Evolutionary conservation across 768 basidiomycete species (phyloP), one percentile per base, ranked within the genome.

Genomic region (Boletus vinaceobasis): DNA sequence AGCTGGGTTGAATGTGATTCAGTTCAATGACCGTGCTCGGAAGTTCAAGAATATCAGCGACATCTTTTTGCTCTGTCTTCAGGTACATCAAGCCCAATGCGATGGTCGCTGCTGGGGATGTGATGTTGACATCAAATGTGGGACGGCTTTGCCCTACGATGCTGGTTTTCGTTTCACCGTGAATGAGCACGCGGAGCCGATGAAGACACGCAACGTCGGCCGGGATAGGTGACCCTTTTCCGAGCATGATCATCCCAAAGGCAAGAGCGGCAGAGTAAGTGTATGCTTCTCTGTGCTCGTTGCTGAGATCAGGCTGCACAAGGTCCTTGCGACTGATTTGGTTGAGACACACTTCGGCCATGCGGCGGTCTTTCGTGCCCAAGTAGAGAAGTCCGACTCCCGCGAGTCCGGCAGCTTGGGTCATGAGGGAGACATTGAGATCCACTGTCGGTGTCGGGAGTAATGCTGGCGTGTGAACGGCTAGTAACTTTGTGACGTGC

Each of bases 161-260:
- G 32, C 73, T 64, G 10, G 75, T 68, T 44, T 78, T 77, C 7
- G 78, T 73, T 64, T 90, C 84, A 10, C 93, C 90, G 50, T 90
- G 87, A 44, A 96, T 80, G 33, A 93, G 78, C n/a, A 83, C 69
- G 37, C 82, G 84, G 43, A 98, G 71, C 27, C 86, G 83, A 32
- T 80, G 78, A 17, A 95, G 72, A 45, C 90, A 75, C 11, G 78
- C 75, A 53, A 85, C 71, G 60, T 97, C 95, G 1, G 90, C 90
- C 2, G 89, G 88, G 33, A 87, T 85, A 8, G 79, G 77, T 0
- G 83, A 78, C 2, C 97, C 95, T 61, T 86, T 86, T 7, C 92
- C 95, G 15, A 98, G 81, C 88, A 98, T 96, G 71, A 96, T 88
- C 85, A 97, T 90, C 5, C 97, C 97, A 65, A 97, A 97, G 1